These are phyloP conservation scores for Cyclotella distinguenda DNA, from an alignment of 108 stramenopile genomes.

Conservation along the genomic window DNA sequence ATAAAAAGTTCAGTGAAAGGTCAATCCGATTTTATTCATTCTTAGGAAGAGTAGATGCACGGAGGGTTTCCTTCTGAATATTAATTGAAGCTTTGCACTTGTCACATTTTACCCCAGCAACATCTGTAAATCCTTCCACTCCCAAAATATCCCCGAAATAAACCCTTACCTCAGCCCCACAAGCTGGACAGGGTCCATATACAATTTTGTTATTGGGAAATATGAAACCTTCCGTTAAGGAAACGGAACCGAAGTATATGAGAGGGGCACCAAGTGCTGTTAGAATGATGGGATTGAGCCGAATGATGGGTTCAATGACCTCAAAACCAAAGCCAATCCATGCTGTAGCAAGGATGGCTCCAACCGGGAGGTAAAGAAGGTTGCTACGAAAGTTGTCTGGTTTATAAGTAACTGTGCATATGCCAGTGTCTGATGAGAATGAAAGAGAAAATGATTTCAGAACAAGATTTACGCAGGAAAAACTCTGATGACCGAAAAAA, in stretches of 20 bases:
- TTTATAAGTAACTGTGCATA: conserved; percentile 88
- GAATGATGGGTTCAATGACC: conserved; percentile 62
- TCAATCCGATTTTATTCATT: too few species aligned
- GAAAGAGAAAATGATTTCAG: not conserved
- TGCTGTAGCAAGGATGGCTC: conserved; percentile 52
- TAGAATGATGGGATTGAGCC: conserved; percentile 81
- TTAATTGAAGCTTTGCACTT: conserved; percentile 86
- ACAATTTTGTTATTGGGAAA: conserved; percentile 79
- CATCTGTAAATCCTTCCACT: conserved; percentile 83
- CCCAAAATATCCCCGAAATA: conserved; percentile 95
- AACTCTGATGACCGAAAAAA: too few species aligned
- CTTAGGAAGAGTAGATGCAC: conserved; percentile 87
- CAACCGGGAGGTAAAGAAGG: conserved; percentile 88
- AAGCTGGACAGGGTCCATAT: conserved; percentile 92
- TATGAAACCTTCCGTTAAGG: conserved; percentile 70
- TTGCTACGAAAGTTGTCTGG: conserved; percentile 86
- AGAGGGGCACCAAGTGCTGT: conserved; percentile 70
- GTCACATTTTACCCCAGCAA: conserved; percentile 75
- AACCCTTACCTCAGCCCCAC: conserved; percentile 78
- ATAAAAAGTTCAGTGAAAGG: too few species aligned
- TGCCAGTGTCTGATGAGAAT: conserved; percentile 70
- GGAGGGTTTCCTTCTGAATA: conserved; percentile 77
- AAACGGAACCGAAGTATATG: conserved; percentile 63
- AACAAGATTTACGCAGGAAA: not conserved
- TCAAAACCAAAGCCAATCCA: conserved; percentile 80